A percentile compares a stretch with the other conserved stretches of the same genome.
These are phyloP conservation scores for Periconia sp. DNA, from an alignment of 2,329 filamentous ascomycete species.

Conservation along the genomic window DNA sequence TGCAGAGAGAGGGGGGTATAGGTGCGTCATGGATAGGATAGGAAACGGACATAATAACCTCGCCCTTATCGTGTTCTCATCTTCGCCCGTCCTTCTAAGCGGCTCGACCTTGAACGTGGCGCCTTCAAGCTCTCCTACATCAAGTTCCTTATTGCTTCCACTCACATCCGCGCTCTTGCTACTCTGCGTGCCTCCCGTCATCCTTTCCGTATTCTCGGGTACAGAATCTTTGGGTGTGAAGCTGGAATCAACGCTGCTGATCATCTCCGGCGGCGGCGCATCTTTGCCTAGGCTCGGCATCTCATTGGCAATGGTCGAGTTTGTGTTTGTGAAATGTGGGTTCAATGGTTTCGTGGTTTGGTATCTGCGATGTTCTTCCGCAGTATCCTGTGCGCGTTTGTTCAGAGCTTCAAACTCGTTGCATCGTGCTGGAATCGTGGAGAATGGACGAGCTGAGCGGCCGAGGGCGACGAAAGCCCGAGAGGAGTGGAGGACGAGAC, in stretches of 20 bases:
- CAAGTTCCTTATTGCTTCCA: slow-evolving; percentile 63
- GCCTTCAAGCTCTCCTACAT: slow-evolving; percentile 83
- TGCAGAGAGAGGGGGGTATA: slow-evolving; percentile 3
- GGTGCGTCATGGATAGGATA: slow-evolving; percentile 12
- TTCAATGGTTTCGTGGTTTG: slow-evolving; percentile 65
- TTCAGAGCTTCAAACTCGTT: slow-evolving; percentile 52
- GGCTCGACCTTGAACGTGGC: slow-evolving; percentile 88
- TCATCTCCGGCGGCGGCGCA: slow-evolving; percentile 64
- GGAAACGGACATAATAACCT: slow-evolving; percentile 72
- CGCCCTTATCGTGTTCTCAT: slow-evolving; percentile 83
- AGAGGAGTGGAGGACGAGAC: slow-evolving; percentile 53
- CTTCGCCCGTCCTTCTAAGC: slow-evolving; percentile 82
- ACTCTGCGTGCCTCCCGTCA: slow-evolving; percentile 68
- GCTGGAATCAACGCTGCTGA: slow-evolving; percentile 61
- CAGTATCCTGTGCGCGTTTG: slow-evolving; percentile 59
- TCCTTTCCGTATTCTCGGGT: slow-evolving; percentile 67
- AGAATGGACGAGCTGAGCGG: slow-evolving; percentile 46
- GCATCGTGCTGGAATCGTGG: slow-evolving; percentile 41
- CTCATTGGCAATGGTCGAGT: slow-evolving; percentile 67
- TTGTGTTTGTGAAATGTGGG: slow-evolving; percentile 69
- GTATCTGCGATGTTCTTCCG: slow-evolving; percentile 60
- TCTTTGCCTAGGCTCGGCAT: slow-evolving; percentile 66
- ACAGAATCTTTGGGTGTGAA: slow-evolving; percentile 65
- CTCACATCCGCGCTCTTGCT: slow-evolving; percentile 46
- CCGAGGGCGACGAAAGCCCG: slow-evolving; percentile 47